Conservation (phyloP, 2,329 filamentous ascomycete genomes). For the Aspergillus texensis region DNA sequence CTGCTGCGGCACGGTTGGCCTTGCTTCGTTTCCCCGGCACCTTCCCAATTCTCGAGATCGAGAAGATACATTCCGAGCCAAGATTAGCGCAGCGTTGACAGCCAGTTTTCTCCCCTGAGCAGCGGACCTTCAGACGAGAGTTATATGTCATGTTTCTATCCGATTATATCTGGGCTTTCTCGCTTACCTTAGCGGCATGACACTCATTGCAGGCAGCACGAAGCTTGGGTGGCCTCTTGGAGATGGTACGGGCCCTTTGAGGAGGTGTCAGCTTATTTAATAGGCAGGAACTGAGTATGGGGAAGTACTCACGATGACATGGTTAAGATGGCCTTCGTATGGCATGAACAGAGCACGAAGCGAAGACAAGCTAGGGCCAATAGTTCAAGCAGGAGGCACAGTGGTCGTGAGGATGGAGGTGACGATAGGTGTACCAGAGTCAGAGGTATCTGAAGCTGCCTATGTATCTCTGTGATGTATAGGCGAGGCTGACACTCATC, state of each 20-base stretch:
- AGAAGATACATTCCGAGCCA: constrained; percentile 18
- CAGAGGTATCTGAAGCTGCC: neutral
- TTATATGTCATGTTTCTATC: neutral
- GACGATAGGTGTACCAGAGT: constrained; percentile 1
- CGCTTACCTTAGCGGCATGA: constrained; percentile 19
- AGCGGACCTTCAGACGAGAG: constrained; percentile 15
- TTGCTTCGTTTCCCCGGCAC: constrained; percentile 22
- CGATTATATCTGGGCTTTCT: neutral
- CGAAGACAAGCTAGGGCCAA: neutral
- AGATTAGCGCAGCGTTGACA: constrained; percentile 22
- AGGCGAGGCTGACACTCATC: constrained; percentile 4
- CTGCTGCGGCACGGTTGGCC: constrained; percentile 17
- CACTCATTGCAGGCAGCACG: constrained; percentile 21
- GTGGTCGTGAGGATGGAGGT: neutral
- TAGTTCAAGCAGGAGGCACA: neutral
- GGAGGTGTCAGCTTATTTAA: constrained; percentile 8
- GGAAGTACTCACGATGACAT: constrained; percentile 12
- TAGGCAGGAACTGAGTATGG: neutral
- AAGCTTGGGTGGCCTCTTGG: constrained; percentile 19
- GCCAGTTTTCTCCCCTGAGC: constrained; percentile 21
- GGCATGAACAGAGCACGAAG: neutral
- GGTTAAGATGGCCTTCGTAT: neutral
- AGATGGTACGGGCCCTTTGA: constrained; percentile 5
- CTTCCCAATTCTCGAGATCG: constrained; percentile 21
- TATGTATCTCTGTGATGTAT: constrained; percentile 5